These are phyloP conservation scores for Tylopilus rubrobrunneus DNA, from an alignment of 768 basidiomycete genomes.

Conservation along the genomic window DNA sequence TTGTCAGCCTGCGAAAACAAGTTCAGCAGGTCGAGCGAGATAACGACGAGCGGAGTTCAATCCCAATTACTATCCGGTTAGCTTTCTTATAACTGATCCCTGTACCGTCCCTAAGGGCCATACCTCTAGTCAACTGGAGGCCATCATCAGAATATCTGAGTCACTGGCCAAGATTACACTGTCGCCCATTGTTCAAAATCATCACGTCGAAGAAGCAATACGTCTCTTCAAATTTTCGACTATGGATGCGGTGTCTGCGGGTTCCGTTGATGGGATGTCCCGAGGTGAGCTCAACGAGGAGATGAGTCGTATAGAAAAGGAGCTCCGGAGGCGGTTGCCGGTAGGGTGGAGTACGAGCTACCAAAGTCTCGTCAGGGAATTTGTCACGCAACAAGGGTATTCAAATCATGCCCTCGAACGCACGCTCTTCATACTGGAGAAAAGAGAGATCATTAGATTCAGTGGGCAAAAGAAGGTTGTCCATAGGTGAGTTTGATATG, in stretches of 20 bases:
- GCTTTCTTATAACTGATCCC: constrained; percentile 21
- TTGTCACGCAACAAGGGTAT: constrained; percentile 89
- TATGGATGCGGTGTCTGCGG: constrained; percentile 97
- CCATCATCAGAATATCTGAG: constrained; percentile 98
- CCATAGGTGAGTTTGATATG: constrained; percentile 34
- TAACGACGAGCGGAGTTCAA: constrained; percentile 95
- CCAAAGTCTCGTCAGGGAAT: constrained; percentile 87
- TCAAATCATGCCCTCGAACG: constrained; percentile 88
- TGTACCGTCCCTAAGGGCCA: not conserved
- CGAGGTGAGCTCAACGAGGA: constrained; percentile 92
- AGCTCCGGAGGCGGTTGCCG: constrained; percentile 76
- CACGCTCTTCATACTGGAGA: constrained; percentile 89
- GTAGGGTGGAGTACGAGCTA: constrained; percentile 98
- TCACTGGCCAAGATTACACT: constrained; percentile 93
- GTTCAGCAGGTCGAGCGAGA: constrained; percentile 95
- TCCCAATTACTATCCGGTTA: constrained; percentile 95
- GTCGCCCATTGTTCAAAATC: constrained; percentile 77
- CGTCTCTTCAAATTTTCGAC: constrained; percentile 98
- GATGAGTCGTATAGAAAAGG: constrained; percentile 85
- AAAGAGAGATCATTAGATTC: constrained; percentile 92
- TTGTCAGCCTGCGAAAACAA: constrained; percentile 88
- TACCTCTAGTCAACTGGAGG: constrained; percentile 77
- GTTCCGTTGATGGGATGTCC: constrained; percentile 88
- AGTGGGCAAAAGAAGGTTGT: constrained; percentile 52
- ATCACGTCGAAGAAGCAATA: constrained; percentile 97